Percentiles rank a stretch among this genome's conserved stretches.
Conservation (phyloP, 2,329 filamentous ascomycete genomes). For the Diaporthe velutina region DNA sequence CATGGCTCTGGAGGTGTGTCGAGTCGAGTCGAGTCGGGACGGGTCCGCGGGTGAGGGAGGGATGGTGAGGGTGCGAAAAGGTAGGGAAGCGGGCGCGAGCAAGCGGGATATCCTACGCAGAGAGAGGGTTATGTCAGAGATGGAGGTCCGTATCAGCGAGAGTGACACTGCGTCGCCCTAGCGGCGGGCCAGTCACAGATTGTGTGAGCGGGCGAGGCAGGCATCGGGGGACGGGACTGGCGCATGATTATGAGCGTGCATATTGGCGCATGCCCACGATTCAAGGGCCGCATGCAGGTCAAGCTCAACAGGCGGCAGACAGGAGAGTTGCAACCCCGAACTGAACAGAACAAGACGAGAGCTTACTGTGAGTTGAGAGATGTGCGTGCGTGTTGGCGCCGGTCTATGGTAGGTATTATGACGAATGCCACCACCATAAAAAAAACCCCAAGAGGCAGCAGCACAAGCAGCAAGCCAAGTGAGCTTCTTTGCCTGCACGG, state of each 20-base stretch:
- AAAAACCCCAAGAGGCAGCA: neutral
- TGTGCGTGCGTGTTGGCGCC: neutral
- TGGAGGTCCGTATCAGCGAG: slow-evolving; percentile 26
- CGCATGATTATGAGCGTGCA: slow-evolving; percentile 27
- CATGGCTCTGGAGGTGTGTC: slow-evolving; percentile 33
- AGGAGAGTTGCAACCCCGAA: neutral
- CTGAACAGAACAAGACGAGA: slow-evolving; percentile 5
- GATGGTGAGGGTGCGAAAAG: neutral
- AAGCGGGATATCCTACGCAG: neutral
- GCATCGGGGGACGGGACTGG: slow-evolving; percentile 3
- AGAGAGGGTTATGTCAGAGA: slow-evolving; percentile 18
- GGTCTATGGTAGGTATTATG: neutral
- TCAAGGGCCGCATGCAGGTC: slow-evolving; percentile 9
- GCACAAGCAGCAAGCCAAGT: slow-evolving; percentile 6
- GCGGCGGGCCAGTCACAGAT: slow-evolving; percentile 16
- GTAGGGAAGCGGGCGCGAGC: slow-evolving; percentile 14
- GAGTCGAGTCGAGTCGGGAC: slow-evolving; percentile 4
- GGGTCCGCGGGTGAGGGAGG: slow-evolving; percentile 20
- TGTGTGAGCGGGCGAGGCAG: slow-evolving; percentile 27
- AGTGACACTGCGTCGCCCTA: slow-evolving; percentile 27
- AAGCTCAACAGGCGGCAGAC: neutral
- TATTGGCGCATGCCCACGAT: slow-evolving; percentile 19
- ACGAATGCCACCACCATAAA: neutral
- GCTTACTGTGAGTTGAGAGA: slow-evolving; percentile 10
- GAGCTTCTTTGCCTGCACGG: slow-evolving; percentile 20